Evolutionary conservation across 805 yeast genomes (phyloP), one percentile per base, ranked within the genome.

Genomic region (Pichia insulana): DNA sequence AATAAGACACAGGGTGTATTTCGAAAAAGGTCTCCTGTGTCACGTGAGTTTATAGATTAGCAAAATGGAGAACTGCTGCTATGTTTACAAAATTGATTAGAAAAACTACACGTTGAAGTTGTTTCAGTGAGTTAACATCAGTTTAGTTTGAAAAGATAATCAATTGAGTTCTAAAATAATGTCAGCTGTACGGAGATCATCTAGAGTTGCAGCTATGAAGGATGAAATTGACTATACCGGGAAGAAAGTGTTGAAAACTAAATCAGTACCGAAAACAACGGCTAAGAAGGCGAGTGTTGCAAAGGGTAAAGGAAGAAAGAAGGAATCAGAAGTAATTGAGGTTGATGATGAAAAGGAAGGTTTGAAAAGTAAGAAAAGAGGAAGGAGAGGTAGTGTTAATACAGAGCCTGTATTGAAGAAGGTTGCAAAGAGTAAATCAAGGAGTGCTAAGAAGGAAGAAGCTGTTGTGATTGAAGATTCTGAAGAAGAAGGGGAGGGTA

Each of bases 181-280:
- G 7, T 13, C 17, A 28, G 17, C n/a, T 8, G 30, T 35, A 17
- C 45, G 45, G 19, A 41, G 45, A 12, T 42, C 45, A 2, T 34
- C 30, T 7, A 42, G 45, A 42, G 32, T 42, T 20, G 45, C 41
- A 6, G 34, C 42, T 4, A 34, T 37, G 13, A 34, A 34, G 13
- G 45, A 42, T 31, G 45, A 37, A 12, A 7, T 42, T 18, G 15
- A 32, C 7, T 15, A 37, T 5, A 34, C 19, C 13, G 25, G 37
- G 4, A 36, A 33, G 17, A 17, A 34, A 26, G 32, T 30, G 17
- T 9, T 27, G 33, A 17, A 8, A 18, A 19, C 11, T 16, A 27
- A 41, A 16, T 19, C 32, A n/a, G 8, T 19, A 22, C 13, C 20
- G 5, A 13, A 13, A 9, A 26, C 25, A 2, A n/a, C 16, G 8